phyloP scores from a whole-genome alignment of 2,329 filamentous ascomycete species.

The Penicillium sp. region DNA sequence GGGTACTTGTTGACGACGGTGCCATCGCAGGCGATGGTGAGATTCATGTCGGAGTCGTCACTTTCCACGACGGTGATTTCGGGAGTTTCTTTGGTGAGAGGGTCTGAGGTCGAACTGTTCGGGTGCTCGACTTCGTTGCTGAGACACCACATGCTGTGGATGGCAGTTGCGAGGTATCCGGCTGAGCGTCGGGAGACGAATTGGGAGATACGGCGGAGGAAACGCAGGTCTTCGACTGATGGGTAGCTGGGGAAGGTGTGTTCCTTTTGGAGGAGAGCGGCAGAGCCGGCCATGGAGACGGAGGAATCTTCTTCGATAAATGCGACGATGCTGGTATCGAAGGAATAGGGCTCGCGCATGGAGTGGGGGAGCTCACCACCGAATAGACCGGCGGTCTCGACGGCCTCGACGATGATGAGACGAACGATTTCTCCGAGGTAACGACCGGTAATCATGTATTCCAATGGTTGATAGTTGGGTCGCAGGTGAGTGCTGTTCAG shows the following conservation, averaged over 20 bases:
- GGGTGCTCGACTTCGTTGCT: conserved; percentile 55
- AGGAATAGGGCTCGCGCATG: conserved; percentile 60
- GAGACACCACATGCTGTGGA: conserved; percentile 65
- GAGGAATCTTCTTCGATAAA: conserved; percentile 57
- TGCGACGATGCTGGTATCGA: conserved; percentile 64
- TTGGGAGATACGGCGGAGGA: conserved; percentile 58
- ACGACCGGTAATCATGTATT: conserved; percentile 66
- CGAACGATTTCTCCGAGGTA: conserved; percentile 68
- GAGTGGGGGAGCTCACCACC: conserved; percentile 60
- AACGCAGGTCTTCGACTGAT: conserved; percentile 56
- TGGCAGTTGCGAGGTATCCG: conserved; percentile 65
- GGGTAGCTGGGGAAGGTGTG: conserved; percentile 55
- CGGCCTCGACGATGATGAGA: conserved; percentile 64
- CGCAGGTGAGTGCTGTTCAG: conserved; percentile 61
- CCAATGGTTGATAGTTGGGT: conserved; percentile 68
- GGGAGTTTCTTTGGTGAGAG: conserved; percentile 32
- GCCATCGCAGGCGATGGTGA: conserved; percentile 57
- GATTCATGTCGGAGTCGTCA: conserved; percentile 33
- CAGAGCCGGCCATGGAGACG: conserved; percentile 40
- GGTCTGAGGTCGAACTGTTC: conserved; percentile 21
- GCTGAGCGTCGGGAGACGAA: conserved; percentile 63
- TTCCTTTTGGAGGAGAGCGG: conserved; percentile 54
- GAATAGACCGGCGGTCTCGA: conserved; percentile 60
- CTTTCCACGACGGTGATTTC: conserved; percentile 41
- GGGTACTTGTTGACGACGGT: conserved; percentile 58